These are phyloP conservation scores for Roridomyces roridus DNA, from an alignment of 768 basidiomycete genomes.

Conservation along the genomic window DNA sequence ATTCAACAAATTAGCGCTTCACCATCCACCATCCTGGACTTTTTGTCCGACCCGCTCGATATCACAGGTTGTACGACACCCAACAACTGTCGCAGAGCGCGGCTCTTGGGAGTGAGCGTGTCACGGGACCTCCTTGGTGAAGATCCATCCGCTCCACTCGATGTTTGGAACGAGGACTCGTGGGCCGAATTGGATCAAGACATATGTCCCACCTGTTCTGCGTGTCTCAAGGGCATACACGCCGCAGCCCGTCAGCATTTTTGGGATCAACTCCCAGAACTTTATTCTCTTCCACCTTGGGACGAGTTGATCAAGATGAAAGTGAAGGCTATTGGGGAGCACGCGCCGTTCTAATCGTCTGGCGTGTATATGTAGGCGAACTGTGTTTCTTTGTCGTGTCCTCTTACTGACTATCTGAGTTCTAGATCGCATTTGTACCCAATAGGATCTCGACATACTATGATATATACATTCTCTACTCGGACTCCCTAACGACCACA, in stretches of 20 bases:
- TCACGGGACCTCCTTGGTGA: neutral
- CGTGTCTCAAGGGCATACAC: neutral
- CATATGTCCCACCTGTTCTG: neutral
- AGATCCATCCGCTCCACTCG: neutral
- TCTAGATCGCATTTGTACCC: too few species aligned
- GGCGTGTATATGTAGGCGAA: neutral
- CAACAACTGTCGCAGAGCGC: neutral
- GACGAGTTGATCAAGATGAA: constrained; percentile 76
- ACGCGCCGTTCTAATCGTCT: neutral
- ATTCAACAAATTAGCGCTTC: neutral
- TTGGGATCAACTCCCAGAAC: constrained; percentile 8
- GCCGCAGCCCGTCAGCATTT: neutral
- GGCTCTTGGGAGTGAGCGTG: neutral
- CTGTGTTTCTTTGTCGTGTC: too few species aligned
- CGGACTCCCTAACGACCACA: too few species aligned
- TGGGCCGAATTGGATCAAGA: neutral
- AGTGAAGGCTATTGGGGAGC: constrained; percentile 79
- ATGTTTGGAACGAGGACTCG: neutral
- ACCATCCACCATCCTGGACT: neutral
- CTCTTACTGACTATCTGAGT: too few species aligned
- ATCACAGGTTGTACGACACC: neutral
- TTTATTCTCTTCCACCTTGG: constrained; percentile 9
- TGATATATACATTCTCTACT: too few species aligned
- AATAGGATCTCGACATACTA: too few species aligned
- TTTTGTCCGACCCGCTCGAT: neutral